phyloP scores from a whole-genome alignment of 768 basidiomycete genomes.

The Tylopilus sp. region DNA sequence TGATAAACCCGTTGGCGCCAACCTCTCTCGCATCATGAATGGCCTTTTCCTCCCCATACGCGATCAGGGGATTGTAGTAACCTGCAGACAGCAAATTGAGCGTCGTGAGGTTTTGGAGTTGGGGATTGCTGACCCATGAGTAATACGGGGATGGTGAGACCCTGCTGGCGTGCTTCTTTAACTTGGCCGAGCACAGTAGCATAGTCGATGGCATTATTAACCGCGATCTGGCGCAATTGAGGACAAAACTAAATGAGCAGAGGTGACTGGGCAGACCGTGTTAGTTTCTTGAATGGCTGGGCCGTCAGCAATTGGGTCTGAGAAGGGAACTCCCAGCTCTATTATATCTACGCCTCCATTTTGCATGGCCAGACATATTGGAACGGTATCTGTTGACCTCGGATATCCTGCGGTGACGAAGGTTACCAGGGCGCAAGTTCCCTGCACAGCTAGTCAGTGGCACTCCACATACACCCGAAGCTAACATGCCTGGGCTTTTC shows the following conservation, averaged over 20 bases:
- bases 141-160: conserved; percentile 80
- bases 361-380: conserved; percentile 88
- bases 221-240: conserved; percentile 60
- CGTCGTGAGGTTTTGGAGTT: neutral
- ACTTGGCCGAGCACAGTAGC: conserved; percentile 69
- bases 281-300: conserved; percentile 91
- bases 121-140: conserved; percentile 22
- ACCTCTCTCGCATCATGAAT: conserved; percentile 86
- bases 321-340: conserved; percentile 77
- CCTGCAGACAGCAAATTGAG: conserved; percentile 44
- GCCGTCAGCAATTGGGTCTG: conserved; percentile 95
- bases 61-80: conserved; percentile 95
- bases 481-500: conserved; percentile 16
- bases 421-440: conserved; percentile 65
- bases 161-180: conserved; percentile 73
- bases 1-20: conserved; percentile 95
- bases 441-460: conserved; percentile 15
- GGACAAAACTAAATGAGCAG: neutral
- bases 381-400: conserved; percentile 71
- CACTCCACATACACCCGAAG: too few species aligned
- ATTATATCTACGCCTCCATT: conserved; percentile 92
- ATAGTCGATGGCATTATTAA: conserved; percentile 80
- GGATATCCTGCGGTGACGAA: conserved; percentile 97
- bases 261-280: conserved; percentile 44
- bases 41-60: conserved; percentile 93